Percentiles rank a stretch among this genome's conserved stretches.
Evolutionary conservation across 192 early-diverging fungal genomes (phyloP).

Genomic region (Mortierella antarctica): DNA sequence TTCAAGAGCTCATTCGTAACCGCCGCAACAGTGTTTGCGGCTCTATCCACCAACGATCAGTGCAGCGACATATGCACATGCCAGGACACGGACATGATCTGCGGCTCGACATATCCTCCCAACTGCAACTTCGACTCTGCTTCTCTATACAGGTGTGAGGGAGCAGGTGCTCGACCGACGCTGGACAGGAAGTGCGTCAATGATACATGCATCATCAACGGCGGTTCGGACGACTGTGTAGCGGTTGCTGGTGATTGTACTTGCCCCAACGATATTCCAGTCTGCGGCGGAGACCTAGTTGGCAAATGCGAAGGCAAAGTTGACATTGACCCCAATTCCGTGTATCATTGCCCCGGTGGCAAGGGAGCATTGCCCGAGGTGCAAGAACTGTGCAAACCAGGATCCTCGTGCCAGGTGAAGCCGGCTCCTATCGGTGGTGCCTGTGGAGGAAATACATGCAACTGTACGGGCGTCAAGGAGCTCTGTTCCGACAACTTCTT

Average conservation of each 20-base stretch:
- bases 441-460: slow-evolving; percentile 1
- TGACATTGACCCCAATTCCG: background rate
- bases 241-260: background rate
- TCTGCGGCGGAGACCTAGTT: slow-evolving; percentile 4
- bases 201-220: background rate
- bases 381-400: background rate
- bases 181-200: background rate
- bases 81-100: background rate
- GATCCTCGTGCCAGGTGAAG: background rate
- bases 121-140: background rate
- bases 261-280: background rate
- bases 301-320: background rate
- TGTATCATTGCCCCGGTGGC: slow-evolving; percentile 1
- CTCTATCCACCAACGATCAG: background rate
- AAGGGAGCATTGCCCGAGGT: background rate
- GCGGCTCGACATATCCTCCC: slow-evolving; percentile 4
- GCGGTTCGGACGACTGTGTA: background rate
- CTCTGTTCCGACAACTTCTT: slow-evolving; percentile 4
- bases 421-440: background rate
- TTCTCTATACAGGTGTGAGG: slow-evolving; percentile 2
- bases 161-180: background rate
- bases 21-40: background rate
- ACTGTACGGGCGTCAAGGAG: slow-evolving; percentile 3
- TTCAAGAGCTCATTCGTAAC: slow-evolving; percentile 1
- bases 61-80: slow-evolving; percentile 2